Percentiles rank a stretch among this genome's conserved stretches.
These are phyloP conservation scores for Scheffersomyces lignosus DNA, from an alignment of 805 yeast species.

Conservation along the genomic window DNA sequence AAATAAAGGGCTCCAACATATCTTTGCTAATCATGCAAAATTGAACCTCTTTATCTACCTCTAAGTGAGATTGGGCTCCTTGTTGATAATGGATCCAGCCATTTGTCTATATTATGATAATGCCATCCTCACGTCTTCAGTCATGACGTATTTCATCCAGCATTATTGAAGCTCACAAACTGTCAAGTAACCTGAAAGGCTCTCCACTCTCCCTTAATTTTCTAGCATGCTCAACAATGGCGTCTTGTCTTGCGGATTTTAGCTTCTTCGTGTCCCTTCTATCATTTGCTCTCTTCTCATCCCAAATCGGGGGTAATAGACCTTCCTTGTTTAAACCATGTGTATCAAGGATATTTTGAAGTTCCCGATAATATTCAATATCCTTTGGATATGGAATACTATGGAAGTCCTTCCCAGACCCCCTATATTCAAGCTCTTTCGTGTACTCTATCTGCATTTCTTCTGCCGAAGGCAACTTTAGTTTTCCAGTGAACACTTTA, in stretches of 20 bases:
- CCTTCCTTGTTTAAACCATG: slow-evolving; percentile 15
- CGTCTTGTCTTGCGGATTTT: slow-evolving; percentile 15
- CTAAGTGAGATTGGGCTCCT: too few species aligned
- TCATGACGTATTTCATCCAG: too few species aligned
- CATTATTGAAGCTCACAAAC: too few species aligned
- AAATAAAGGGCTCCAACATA: too few species aligned
- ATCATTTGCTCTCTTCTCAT: slow-evolving; percentile 9
- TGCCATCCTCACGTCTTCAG: too few species aligned
- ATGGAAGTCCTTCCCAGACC: slow-evolving; percentile 18
- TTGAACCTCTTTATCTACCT: too few species aligned
- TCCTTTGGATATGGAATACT: slow-evolving; percentile 18
- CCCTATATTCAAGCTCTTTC: slow-evolving; percentile 22
- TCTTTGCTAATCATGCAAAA: too few species aligned
- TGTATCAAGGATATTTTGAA: slow-evolving; percentile 12
- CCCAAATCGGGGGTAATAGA: slow-evolving; percentile 21
- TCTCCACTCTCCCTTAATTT: slow-evolving; percentile 13
- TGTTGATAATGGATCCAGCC: too few species aligned
- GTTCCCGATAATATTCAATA: slow-evolving; percentile 17
- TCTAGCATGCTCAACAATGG: slow-evolving; percentile 12
- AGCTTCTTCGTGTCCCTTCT: slow-evolving; percentile 13
- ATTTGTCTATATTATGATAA: too few species aligned
- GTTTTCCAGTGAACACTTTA: slow-evolving; percentile 30
- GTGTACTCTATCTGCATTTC: slow-evolving; percentile 27
- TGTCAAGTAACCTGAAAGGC: slow-evolving; percentile 13
- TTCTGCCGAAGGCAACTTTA: slow-evolving; percentile 22